These are phyloP conservation scores for Aspergillus niger DNA, from an alignment of 2,329 filamentous ascomycete species.

Conservation along the genomic window DNA sequence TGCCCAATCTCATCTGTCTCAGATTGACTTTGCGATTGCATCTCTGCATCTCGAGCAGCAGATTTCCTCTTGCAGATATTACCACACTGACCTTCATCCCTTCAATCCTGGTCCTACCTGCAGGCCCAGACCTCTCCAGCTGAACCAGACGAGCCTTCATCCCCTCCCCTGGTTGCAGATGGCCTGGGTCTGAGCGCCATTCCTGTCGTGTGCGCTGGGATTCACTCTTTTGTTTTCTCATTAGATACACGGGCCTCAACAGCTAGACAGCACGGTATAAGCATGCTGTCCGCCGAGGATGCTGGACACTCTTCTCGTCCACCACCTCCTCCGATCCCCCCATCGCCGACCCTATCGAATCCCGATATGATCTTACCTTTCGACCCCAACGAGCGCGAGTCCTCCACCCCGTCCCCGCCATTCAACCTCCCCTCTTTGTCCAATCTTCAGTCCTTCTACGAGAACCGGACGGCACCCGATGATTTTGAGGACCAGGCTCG, in stretches of 20 bases:
- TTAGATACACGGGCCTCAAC: not conserved
- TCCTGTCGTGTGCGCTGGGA: conserved; percentile 4
- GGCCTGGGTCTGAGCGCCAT: conserved; percentile 11
- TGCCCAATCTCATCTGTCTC: conserved; percentile 5
- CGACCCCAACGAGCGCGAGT: conserved; percentile 57
- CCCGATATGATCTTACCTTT: conserved; percentile 92
- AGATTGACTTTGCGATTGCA: conserved; percentile 13
- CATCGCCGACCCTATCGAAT: conserved; percentile 85
- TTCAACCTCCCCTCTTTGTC: conserved; percentile 52
- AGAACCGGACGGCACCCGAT: conserved; percentile 19
- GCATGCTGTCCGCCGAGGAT: conserved; percentile 20
- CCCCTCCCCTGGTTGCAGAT: conserved; percentile 8
- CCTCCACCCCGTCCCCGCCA: conserved; percentile 55
- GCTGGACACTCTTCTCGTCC: conserved; percentile 15
- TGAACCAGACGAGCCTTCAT: conserved; percentile 2
- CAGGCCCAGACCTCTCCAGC: conserved; percentile 1
- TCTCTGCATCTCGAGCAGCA: not conserved
- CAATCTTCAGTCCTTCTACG: conserved; percentile 42
- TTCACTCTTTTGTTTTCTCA: not conserved
- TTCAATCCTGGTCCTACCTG: conserved; percentile 9
- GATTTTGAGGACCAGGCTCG: conserved; percentile 5
- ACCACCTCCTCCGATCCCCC: conserved; percentile 47
- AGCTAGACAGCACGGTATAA: conserved; percentile 6
- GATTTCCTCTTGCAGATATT: not conserved
- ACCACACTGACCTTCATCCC: conserved; percentile 10